Percentiles rank a stretch among this genome's conserved stretches.
Conservation (phyloP, 2,329 filamentous ascomycete species). For the Ceratocystis cubensis region DNA sequence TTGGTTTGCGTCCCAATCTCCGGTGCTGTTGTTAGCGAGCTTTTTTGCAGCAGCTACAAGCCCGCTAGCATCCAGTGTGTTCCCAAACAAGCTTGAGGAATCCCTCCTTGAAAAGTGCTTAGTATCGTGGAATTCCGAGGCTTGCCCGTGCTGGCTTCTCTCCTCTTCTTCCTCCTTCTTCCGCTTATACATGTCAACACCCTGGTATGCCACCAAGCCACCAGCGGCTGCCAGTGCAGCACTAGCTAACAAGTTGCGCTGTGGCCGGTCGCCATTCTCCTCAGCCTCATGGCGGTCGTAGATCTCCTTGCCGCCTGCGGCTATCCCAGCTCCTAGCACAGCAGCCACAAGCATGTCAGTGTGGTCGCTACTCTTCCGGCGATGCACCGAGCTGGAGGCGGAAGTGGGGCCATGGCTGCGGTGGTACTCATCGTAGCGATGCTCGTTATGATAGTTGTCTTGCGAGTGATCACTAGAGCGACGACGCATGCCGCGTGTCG, state of each 20-base stretch:
- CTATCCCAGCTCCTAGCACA: constrained; percentile 50
- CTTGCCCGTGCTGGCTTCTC: constrained; percentile 38
- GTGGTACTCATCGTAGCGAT: constrained; percentile 37
- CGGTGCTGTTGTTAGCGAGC: constrained; percentile 38
- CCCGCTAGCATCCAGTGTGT: constrained; percentile 48
- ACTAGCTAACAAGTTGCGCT: constrained; percentile 47
- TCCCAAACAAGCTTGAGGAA: constrained; percentile 52
- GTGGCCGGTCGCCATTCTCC: constrained; percentile 35
- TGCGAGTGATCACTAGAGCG: constrained; percentile 46
- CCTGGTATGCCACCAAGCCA: constrained; percentile 51
- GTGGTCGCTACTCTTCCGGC: constrained; percentile 42
- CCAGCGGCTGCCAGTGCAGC: constrained; percentile 52
- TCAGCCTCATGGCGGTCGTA: constrained; percentile 50
- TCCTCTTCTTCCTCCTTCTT: constrained; percentile 31
- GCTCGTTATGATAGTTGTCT: constrained; percentile 43
- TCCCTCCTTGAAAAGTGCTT: constrained; percentile 45
- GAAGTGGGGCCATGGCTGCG: constrained; percentile 34
- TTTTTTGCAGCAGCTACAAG: constrained; percentile 50
- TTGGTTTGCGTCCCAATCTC: constrained; percentile 34
- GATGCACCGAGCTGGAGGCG: constrained; percentile 46
- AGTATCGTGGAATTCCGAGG: constrained; percentile 46
- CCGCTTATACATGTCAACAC: constrained; percentile 51
- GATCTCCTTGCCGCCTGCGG: constrained; percentile 53
- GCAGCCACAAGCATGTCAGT: constrained; percentile 55
- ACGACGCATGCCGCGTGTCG: constrained; percentile 40